Percentiles rank a stretch among this genome's conserved stretches.
Evolutionary conservation across 352 stramenopile species (phyloP).

Genomic region (Globisporangium alternatum): DNA sequence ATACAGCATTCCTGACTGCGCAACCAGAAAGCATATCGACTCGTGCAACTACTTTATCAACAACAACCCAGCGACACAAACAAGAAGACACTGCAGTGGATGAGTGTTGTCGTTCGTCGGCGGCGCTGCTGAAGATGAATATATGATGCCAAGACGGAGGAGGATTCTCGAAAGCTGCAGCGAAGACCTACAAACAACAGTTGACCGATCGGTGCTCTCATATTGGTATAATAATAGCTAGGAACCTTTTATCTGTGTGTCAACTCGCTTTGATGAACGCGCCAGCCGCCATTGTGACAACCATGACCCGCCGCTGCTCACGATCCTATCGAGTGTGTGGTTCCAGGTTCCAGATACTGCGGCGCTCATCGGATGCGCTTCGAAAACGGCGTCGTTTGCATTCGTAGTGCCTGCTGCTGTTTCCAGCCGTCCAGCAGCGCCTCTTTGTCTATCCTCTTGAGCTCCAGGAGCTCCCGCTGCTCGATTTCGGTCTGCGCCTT

Average conservation of each 20-base stretch:
- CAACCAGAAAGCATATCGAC: slow-evolving; percentile 5
- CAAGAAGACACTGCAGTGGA: slow-evolving; percentile 9
- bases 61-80: slow-evolving; percentile 9
- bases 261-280: neutral
- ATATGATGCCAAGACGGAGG: slow-evolving; percentile 10
- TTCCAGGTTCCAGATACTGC: neutral
- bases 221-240: slow-evolving; percentile 43
- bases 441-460: slow-evolving; percentile 33
- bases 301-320: neutral
- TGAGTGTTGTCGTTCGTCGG: slow-evolving; percentile 4
- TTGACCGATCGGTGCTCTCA: slow-evolving; percentile 11
- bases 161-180: slow-evolving; percentile 7
- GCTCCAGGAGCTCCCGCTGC: slow-evolving; percentile 20
- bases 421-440: slow-evolving; percentile 40
- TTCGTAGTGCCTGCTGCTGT: slow-evolving; percentile 38
- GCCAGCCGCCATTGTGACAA: neutral
- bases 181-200: slow-evolving; percentile 12
- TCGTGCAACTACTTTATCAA: slow-evolving; percentile 10
- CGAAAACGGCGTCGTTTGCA: neutral
- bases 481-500: slow-evolving; percentile 35
- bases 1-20: slow-evolving; percentile 3
- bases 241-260: slow-evolving; percentile 17
- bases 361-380: slow-evolving; percentile 13
- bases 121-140: slow-evolving; percentile 11
- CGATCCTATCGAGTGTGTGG: neutral